Evolutionary conservation across 495 filamentous ascomycete species (phyloP), one percentile per base, ranked within the genome.

Genomic region (Aspergillus bridgeri): DNA sequence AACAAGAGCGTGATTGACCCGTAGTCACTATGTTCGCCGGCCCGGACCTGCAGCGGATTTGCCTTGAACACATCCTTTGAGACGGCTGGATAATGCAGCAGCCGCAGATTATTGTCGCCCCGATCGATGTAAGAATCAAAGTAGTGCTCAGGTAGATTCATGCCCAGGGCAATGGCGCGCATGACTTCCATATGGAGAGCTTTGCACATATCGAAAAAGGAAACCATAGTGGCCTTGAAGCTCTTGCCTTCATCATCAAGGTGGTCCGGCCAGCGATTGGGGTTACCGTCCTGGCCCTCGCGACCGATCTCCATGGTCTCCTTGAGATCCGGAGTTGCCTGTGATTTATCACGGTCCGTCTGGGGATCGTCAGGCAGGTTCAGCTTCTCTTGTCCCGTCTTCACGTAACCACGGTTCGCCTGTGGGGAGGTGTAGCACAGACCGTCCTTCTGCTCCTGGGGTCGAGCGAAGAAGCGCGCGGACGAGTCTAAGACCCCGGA

Each of bases 11-110:
- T 96, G 60, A 96, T 82, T 0, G 84, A 89, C 3, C 92, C 93
- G 64, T 96, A 96, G 64, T 97, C 93, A 18, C 86, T 89, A 66
- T 97, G 93, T 29, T 86, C 89, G 0, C 91, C 93, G 0, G 92
- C 91, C 3, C 93, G 75, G 3, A 97, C 89, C 68, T 92, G 88
- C 13, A 78, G 79, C 22, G 84, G 84, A 56, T 91, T 89, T 52
- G 82, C 73, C 60, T 72, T 66, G 68, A 97, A 96, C 5, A 90
- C 81, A 7, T 83, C 75, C 53, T 82, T 84, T 23, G 68, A 64
- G 2, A 92, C 88, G 7, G 80, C 73, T 0, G 92, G 92, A 66
- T 98, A 97, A 66, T 97, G 93, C 60, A 98, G 76, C 51, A 97
- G 73, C n/a, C 93, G 82, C 24, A 98, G 77, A 1, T 81, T 96